A percentile compares a stretch with the other conserved stretches of the same genome.
Evolutionary conservation across 257 asterid genomes (phyloP).

Genomic region (Fraxinus anomala): DNA sequence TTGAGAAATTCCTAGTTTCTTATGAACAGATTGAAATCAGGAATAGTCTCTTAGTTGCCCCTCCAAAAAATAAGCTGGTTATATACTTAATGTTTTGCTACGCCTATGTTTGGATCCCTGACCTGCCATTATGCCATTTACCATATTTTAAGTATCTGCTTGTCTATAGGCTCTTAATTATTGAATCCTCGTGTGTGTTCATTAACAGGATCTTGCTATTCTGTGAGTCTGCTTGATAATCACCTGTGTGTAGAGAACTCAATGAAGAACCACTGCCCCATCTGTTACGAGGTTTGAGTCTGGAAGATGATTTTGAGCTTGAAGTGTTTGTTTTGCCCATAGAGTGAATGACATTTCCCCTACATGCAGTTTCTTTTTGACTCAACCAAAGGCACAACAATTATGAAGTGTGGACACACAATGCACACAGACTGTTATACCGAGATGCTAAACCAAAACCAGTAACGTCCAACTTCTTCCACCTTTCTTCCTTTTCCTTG

Average conservation of each 20-base stretch:
- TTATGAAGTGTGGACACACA: constrained; percentile 89
- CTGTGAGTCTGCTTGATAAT: constrained; percentile 59
- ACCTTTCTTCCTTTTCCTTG: constrained; percentile 4
- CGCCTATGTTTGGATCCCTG: neutral
- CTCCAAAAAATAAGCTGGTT: too few species aligned
- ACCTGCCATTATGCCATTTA: neutral
- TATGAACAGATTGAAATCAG: neutral
- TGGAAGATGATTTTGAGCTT: constrained; percentile 12
- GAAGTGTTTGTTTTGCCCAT: constrained; percentile 6
- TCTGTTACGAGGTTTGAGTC: constrained; percentile 79
- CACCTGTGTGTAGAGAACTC: constrained; percentile 85
- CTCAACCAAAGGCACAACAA: constrained; percentile 67
- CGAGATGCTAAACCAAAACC: constrained; percentile 66
- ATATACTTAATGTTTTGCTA: neutral
- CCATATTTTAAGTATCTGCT: constrained; percentile 6
- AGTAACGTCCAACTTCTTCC: constrained; percentile 48
- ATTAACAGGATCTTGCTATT: constrained; percentile 82
- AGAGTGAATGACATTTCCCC: constrained; percentile 17
- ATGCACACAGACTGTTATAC: constrained; percentile 70
- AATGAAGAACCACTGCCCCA: constrained; percentile 92
- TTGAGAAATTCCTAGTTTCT: neutral
- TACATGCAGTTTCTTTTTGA: constrained; percentile 82
- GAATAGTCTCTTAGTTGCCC: too few species aligned
- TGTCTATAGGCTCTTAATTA: constrained; percentile 1
- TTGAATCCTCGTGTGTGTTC: constrained; percentile 12